Percentiles rank a stretch among this genome's conserved stretches.
phyloP scores from a whole-genome alignment of 305 asterid species.

The Andrographis paniculata region DNA sequence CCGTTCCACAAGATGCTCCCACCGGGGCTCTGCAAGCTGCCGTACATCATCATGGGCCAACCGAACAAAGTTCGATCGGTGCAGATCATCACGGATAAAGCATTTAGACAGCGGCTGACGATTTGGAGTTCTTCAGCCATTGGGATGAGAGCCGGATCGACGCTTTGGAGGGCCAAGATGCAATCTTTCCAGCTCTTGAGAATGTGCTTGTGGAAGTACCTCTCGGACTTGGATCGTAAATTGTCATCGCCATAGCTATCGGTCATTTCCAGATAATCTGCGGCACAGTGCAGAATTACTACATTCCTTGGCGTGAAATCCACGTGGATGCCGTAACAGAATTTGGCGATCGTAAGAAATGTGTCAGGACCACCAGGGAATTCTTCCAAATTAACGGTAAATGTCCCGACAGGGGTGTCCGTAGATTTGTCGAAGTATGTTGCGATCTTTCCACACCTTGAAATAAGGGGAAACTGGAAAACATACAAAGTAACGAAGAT shows the following conservation, averaged over 20 bases:
- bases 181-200: conserved; percentile 76
- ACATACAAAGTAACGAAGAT: too few relatives aligned
- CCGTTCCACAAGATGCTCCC: conserved; percentile 98
- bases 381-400: conserved; percentile 39
- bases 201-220: conserved; percentile 56
- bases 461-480: conserved; percentile 83
- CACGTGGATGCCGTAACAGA: conserved; percentile 67
- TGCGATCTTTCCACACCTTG: conserved; percentile 79
- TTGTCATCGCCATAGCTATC: conserved; percentile 75
- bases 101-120: conserved; percentile 46
- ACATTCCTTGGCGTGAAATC: conserved; percentile 67
- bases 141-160: conserved; percentile 51
- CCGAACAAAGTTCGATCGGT: conserved; percentile 89
- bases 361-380: conserved; percentile 81
- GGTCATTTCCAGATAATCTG: conserved; percentile 83
- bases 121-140: conserved; percentile 75
- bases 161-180: conserved; percentile 78
- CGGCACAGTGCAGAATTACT: conserved; percentile 70
- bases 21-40: conserved; percentile 87
- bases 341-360: conserved; percentile 49
- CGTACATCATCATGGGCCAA: conserved; percentile 98
- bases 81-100: conserved; percentile 74
- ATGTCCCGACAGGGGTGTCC: conserved; percentile 25
- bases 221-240: conserved; percentile 55
- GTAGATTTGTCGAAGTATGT: conserved; percentile 46